Conservation (phyloP, 169 alveolate genomes). For the Babesia ovis region DNA sequence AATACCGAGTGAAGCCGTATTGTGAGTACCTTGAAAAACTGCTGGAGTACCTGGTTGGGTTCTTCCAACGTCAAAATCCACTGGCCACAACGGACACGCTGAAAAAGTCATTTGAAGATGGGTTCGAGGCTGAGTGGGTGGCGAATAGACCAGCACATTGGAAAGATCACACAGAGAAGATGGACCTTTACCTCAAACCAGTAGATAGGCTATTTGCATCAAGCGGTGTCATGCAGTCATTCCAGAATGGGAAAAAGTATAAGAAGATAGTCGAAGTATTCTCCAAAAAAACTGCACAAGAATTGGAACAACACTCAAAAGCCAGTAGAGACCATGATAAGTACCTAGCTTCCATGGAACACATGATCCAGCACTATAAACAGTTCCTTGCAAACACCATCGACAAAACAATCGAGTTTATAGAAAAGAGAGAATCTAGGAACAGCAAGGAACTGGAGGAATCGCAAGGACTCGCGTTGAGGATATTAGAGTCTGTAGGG, state of each 20-base stretch:
- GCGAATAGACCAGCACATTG: conserved; percentile 69
- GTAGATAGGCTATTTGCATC: conserved; percentile 82
- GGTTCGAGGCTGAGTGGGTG: conserved; percentile 74
- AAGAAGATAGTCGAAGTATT: conserved; percentile 73
- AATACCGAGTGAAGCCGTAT: conserved; percentile 75
- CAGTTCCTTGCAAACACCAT: conserved; percentile 20
- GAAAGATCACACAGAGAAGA: conserved; percentile 74
- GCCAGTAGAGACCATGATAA: conserved; percentile 87
- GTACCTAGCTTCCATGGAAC: conserved; percentile 68
- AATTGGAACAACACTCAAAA: conserved; percentile 81
- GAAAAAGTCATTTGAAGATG: conserved; percentile 68
- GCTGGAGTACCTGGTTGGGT: conserved; percentile 66
- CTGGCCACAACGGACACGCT: conserved; percentile 68
- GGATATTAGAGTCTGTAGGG: conserved; percentile 54
- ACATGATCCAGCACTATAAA: conserved; percentile 63
- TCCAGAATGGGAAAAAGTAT: conserved; percentile 71
- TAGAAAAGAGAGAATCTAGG: conserved; percentile 75
- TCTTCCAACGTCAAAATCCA: conserved; percentile 74
- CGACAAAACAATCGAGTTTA: conserved; percentile 56
- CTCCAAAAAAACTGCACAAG: conserved; percentile 82
- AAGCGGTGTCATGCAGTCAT: conserved; percentile 74
- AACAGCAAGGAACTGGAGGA: conserved; percentile 72
- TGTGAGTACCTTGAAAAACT: conserved; percentile 67
- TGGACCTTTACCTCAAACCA: conserved; percentile 76
- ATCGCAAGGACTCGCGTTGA: conserved; percentile 62